Percentiles rank a stretch among this genome's conserved stretches.
These are phyloP conservation scores for Gentiana macrophylla DNA, from an alignment of 257 asterid genomes.

Conservation along the genomic window DNA sequence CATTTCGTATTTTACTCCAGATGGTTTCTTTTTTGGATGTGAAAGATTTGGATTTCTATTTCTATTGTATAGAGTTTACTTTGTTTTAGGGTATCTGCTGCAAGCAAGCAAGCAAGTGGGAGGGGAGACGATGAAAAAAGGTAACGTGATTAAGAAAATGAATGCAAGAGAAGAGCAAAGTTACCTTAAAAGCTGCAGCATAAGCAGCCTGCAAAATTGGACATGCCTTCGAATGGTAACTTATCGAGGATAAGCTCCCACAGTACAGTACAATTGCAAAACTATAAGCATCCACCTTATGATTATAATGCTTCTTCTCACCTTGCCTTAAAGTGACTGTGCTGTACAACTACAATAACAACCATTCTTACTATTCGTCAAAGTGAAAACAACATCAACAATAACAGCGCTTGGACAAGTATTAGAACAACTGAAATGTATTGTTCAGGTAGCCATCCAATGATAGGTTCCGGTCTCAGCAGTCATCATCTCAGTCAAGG, in stretches of 20 bases:
- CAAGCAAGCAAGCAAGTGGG: too few species aligned
- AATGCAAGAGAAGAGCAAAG: background rate
- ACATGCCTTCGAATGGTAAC: conserved; percentile 87
- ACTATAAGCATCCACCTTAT: conserved; percentile 95
- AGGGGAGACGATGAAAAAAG: too few species aligned
- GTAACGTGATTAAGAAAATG: too few species aligned
- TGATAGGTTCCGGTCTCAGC: conserved; percentile 99
- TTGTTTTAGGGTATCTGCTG: too few species aligned
- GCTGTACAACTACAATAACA: conserved; percentile 67
- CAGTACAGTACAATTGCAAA: conserved; percentile 66
- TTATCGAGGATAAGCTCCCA: conserved; percentile 89
- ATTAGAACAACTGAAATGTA: conserved; percentile 1
- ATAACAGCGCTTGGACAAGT: background rate
- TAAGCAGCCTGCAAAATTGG: conserved; percentile 97
- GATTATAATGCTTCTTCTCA: conserved; percentile 94
- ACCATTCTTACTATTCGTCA: background rate
- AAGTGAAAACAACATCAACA: too few species aligned
- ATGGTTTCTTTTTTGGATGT: too few species aligned
- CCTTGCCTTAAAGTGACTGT: conserved; percentile 94
- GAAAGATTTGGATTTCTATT: too few species aligned
- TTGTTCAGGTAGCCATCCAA: conserved; percentile 65
- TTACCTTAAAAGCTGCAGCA: conserved; percentile 97
- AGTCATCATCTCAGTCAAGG: conserved; percentile 99
- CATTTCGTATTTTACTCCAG: too few species aligned
- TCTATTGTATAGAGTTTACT: too few species aligned